A percentile compares a stretch with the other conserved stretches of the same genome.
These are phyloP conservation scores for Incumbomyces lentus DNA, from an alignment of 2,329 filamentous ascomycete species.

Conservation along the genomic window DNA sequence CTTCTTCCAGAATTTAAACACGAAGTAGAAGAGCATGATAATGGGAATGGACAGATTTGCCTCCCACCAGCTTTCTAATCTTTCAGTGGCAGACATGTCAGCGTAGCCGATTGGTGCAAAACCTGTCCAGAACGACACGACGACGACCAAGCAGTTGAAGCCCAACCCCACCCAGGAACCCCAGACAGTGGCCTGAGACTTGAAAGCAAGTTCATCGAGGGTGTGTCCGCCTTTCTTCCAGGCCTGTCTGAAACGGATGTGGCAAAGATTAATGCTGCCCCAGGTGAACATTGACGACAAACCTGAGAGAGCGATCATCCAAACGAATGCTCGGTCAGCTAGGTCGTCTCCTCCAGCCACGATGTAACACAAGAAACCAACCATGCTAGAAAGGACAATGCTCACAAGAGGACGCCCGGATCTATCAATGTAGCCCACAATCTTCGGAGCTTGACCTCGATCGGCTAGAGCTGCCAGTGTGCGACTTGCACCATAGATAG, in stretches of 20 bases:
- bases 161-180: slow-evolving; percentile 54
- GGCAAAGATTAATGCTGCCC: slow-evolving; percentile 50
- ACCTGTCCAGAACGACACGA: slow-evolving; percentile 39
- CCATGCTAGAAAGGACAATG: slow-evolving; percentile 53
- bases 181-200: slow-evolving; percentile 48
- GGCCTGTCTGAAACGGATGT: slow-evolving; percentile 43
- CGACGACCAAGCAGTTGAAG: slow-evolving; percentile 44
- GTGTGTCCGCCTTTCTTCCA: slow-evolving; percentile 49
- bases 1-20: slow-evolving; percentile 64
- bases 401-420: slow-evolving; percentile 68
- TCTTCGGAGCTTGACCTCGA: slow-evolving; percentile 67
- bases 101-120: slow-evolving; percentile 21
- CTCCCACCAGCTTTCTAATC: slow-evolving; percentile 22
- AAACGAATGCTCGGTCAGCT: slow-evolving; percentile 52
- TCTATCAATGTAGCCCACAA: slow-evolving; percentile 72
- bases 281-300: slow-evolving; percentile 67
- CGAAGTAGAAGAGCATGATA: slow-evolving; percentile 46
- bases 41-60: slow-evolving; percentile 24
- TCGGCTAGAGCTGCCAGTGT: slow-evolving; percentile 84
- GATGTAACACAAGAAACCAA: slow-evolving; percentile 71
- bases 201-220: slow-evolving; percentile 55
- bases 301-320: slow-evolving; percentile 68
- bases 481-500: slow-evolving; percentile 82
- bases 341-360: slow-evolving; percentile 43
- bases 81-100: slow-evolving; percentile 17